phyloP scores from a whole-genome alignment of 257 asterid genomes.

The Fraxinus americana region DNA sequence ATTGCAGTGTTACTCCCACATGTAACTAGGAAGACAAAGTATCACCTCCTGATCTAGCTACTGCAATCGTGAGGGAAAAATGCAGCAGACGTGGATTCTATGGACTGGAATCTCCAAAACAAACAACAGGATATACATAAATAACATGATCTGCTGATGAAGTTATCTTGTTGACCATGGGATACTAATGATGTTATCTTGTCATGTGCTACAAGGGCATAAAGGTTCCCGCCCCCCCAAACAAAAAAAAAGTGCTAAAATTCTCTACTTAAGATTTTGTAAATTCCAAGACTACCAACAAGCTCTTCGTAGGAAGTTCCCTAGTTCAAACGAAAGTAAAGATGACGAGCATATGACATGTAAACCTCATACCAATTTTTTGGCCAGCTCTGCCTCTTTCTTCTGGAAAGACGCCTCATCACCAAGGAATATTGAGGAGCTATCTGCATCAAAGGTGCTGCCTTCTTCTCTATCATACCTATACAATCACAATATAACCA shows the following conservation, averaged over 20 bases:
- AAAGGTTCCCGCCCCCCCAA: neutral
- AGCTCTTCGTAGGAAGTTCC: conserved; percentile 1
- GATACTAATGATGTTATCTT: neutral
- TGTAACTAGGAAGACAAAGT: neutral
- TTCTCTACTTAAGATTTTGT: neutral
- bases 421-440: conserved; percentile 77
- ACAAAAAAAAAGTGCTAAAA: conserved; percentile 5
- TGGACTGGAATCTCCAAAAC: neutral
- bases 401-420: conserved; percentile 92
- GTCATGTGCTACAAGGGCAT: neutral
- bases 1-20: neutral
- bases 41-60: neutral
- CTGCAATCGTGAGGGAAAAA: neutral
- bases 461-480: conserved; percentile 99
- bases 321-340: neutral
- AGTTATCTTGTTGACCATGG: neutral
- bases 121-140: neutral
- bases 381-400: conserved; percentile 88
- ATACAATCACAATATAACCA: conserved; percentile 24
- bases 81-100: neutral
- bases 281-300: conserved; percentile 3
- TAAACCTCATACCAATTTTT: conserved; percentile 63
- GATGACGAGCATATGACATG: conserved; percentile 15
- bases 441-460: conserved; percentile 62
- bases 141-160: neutral